Evolutionary conservation across 202 grass and related monocot species (phyloP), one percentile per base, ranked within the genome.

Genomic region (Musa balbisiana): DNA sequence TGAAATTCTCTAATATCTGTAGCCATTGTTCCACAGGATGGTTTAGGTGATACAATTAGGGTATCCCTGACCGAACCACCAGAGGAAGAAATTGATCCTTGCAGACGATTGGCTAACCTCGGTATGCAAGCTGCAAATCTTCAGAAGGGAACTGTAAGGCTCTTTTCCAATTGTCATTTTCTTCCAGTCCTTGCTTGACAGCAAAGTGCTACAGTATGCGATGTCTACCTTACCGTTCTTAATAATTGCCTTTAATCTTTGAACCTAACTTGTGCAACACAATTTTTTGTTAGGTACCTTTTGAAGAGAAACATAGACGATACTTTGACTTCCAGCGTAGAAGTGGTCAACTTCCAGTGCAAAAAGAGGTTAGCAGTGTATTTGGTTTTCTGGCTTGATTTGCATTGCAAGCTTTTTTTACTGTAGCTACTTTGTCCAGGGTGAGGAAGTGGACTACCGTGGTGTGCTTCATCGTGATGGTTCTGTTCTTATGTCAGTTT

Each of bases 11-110:
- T 55, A 9, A 27, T 49, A 23, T 54, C 13, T 73, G 3, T 55
- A 13, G 25, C 29, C n/a, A 24, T 86, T 86, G 11, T 85, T 20
- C 81, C 76, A 69, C 71, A 99, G 95, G 95, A 99, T 92, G 95
- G 95, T 24, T 81, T 99, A 80, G 95, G 95, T 78, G 95, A 99
- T 68, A 99, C 95, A 80, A 99, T 99, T 77, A 85, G 95, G 55
- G 95, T 99, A 72, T 99, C 95, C 64, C 89, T 99, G 64, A 99
- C 95, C 2, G 95, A 99, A 85, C 89, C 95, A 73, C 95, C 95
- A 59, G 95, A 99, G 79, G 77, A 87, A 78, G 95, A 99, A 75
- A 99, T 99, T 83, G 91, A 99, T 85, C 95, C 95, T 82, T 99
- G 95, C 78, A 80, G 56, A 51, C 94, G 85, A 71, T 79, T 99